A percentile compares a stretch with the other conserved stretches of the same genome.
These are phyloP conservation scores for Penicillium sp. DNA, from an alignment of 2,329 filamentous ascomycete genomes.

Conservation along the genomic window DNA sequence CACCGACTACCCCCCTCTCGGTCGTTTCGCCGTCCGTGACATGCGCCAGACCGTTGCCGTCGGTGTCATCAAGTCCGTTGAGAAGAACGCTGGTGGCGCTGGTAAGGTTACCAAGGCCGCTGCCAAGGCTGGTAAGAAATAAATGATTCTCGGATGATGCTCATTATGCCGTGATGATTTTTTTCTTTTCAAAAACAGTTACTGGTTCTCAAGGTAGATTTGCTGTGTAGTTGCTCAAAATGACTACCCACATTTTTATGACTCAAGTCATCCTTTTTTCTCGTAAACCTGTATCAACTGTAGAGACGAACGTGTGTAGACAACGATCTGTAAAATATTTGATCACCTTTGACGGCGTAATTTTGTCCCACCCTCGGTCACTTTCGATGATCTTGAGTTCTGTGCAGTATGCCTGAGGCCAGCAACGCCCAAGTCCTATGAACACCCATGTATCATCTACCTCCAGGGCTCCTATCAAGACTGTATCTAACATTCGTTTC, in stretches of 20 bases:
- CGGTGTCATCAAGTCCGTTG: conserved; percentile 65
- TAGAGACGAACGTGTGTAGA: background rate
- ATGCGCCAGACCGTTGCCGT: conserved; percentile 59
- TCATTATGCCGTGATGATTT: conserved; percentile 30
- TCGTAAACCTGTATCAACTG: background rate
- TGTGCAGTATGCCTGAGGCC: too few species aligned
- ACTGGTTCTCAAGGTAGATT: conserved; percentile 29
- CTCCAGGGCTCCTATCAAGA: background rate
- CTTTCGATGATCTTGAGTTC: too few species aligned
- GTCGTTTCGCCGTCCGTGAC: conserved; percentile 99
- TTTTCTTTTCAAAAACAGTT: conserved; percentile 27
- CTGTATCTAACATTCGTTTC: too few species aligned
- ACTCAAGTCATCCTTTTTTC: conserved; percentile 7
- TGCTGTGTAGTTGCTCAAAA: conserved; percentile 23
- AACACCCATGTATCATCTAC: too few species aligned
- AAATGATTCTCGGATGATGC: conserved; percentile 45
- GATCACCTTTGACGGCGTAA: background rate
- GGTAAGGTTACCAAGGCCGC: conserved; percentile 66
- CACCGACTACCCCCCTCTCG: conserved; percentile 98
- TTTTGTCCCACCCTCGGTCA: background rate
- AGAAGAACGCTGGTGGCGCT: conserved; percentile 58
- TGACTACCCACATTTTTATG: conserved; percentile 22
- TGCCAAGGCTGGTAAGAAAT: conserved; percentile 72
- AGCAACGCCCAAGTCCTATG: background rate
- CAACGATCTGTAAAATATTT: background rate